Evolutionary conservation across 2,329 filamentous ascomycete species (phyloP), one percentile per base, ranked within the genome.

Genomic region (Stagonosporopsis vannaccii): DNA sequence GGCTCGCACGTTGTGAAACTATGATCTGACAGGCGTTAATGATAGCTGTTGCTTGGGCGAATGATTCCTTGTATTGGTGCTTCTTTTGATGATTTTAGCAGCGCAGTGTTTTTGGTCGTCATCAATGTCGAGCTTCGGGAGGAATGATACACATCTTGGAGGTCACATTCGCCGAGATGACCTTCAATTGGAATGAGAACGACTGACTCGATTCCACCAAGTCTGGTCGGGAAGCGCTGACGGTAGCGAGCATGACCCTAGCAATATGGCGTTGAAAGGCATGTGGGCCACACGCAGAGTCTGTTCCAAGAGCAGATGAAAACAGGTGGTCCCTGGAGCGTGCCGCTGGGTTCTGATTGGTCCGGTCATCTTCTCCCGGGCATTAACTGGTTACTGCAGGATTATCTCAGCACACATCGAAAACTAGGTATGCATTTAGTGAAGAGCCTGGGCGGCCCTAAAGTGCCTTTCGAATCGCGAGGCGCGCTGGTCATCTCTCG

Each of bases 401-500:
- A 45, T 46, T 42, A 43, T 42, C 46, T 56, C 53, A 56, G 42
- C 53, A 37, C 11, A 36, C 30, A 37, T 42, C 23, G 45, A 46
- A 13, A 39, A 41, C 17, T 19, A 22, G 46, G 28, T 23, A 28
- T 51, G 36, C 42, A 33, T 23, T 33, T n/a, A 39, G 23, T 37
- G 32, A 48, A 32, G 25, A 42, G n/a, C 32, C 26, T 40, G 33
- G 44, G 39, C 40, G 28, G 39, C 26, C 42, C 26, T 45, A 46
- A 25, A 22, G 15, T 25, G 26, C 13, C 46, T 45, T 19, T 30
- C 25, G 28, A 55, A 51, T 44, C 46, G 42, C 32, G 48, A 37
- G 33, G 23, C 37, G 44, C 17, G 54, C 45, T 52, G 56, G 36
- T 47, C 51, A 56, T 42, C 48, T 56, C 36, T 55, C 47, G 23